Percentiles rank a stretch among this genome's conserved stretches.
Conservation (phyloP, 2,329 filamentous ascomycete species). For the Beauveria brongniartii region DNA sequence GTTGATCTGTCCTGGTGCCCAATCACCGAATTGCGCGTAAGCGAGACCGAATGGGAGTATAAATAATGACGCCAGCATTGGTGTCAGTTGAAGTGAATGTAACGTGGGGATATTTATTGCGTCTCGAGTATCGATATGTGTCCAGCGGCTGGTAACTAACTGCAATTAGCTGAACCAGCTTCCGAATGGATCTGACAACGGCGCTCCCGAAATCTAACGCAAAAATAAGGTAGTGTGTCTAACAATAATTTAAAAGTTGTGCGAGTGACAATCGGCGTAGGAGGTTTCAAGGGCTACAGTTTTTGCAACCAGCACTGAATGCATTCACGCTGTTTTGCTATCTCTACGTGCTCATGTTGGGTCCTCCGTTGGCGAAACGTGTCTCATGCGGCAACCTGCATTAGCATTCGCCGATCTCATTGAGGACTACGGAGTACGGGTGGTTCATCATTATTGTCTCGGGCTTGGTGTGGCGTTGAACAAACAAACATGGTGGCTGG, state of each 20-base stretch:
- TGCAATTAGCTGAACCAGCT: neutral
- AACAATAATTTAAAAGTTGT: neutral
- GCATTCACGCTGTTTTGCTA: neutral
- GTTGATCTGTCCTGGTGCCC: slow-evolving; percentile 45
- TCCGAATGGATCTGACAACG: neutral
- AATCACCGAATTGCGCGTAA: slow-evolving; percentile 38
- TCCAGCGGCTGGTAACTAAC: neutral
- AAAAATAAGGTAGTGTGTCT: neutral
- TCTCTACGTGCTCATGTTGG: neutral
- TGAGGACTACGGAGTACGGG: neutral
- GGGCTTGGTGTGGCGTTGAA: neutral
- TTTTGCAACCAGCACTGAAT: neutral
- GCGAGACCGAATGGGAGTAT: neutral
- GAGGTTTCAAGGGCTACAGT: neutral
- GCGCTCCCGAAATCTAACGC: neutral
- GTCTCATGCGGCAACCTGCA: neutral
- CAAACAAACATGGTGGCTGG: neutral
- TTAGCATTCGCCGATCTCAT: neutral
- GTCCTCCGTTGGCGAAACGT: neutral
- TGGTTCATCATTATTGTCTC: neutral
- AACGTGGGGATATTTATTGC: neutral
- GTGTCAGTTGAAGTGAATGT: neutral
- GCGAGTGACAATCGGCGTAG: neutral
- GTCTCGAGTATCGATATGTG: neutral
- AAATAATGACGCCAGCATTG: neutral